Conservation (phyloP, 1,284 basidiomycete genomes). For the Wallemia hederae region DNA sequence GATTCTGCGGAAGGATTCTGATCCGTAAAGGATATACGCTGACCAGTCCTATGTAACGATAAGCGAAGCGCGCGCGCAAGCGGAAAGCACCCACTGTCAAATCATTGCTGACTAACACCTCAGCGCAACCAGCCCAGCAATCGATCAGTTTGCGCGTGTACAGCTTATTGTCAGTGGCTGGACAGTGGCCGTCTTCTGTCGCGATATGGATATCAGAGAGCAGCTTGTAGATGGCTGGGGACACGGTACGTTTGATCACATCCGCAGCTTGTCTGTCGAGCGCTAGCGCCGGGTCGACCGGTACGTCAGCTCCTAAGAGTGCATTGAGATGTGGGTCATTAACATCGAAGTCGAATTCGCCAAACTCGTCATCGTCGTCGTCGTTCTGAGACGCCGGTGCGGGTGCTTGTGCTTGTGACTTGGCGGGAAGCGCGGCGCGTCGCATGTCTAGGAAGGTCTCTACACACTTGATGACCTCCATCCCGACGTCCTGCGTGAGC, state of each 20-base stretch:
- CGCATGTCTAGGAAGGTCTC: constrained; percentile 37
- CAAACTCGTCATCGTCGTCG: constrained; percentile 36
- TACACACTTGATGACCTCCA: constrained; percentile 29
- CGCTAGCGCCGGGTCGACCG: background rate
- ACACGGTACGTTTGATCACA: constrained; percentile 24
- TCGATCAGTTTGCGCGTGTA: constrained; percentile 29
- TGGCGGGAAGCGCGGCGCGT: constrained; percentile 21
- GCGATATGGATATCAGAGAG: constrained; percentile 25
- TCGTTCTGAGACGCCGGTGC: constrained; percentile 19
- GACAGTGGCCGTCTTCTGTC: constrained; percentile 13
- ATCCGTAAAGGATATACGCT: constrained; percentile 26
- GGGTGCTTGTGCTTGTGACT: constrained; percentile 18
- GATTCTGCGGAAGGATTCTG: constrained; percentile 31
- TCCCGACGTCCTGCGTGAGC: constrained; percentile 23
- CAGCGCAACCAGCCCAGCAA: constrained; percentile 47
- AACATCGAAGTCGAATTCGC: constrained; percentile 25
- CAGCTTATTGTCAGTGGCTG: constrained; percentile 12
- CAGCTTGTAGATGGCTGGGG: constrained; percentile 31
- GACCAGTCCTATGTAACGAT: constrained; percentile 28
- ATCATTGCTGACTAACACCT: constrained; percentile 32
- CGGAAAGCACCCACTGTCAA: constrained; percentile 19
- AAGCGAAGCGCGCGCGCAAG: background rate
- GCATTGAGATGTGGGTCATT: constrained; percentile 30
- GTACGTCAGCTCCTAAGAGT: constrained; percentile 21
- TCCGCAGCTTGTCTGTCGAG: constrained; percentile 13